Base-by-base conservation (phyloP, 2,329 filamentous ascomycete species). In the Fusarium liriodendri region DNA sequence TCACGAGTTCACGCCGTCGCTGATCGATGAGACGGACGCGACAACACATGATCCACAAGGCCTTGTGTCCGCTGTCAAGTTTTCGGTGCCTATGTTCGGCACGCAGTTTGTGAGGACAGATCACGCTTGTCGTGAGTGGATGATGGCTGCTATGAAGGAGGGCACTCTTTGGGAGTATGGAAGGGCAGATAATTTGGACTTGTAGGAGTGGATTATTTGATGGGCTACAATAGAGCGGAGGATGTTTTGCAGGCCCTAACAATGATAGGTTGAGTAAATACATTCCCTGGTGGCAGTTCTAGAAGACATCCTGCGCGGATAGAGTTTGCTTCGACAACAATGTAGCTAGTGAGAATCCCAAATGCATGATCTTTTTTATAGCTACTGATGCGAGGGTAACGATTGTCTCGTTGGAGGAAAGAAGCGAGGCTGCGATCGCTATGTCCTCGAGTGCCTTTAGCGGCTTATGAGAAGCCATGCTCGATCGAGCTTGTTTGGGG, bases 41-140 rank as follows among this genome's bases (percentile, higher is more conserved):
- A 5, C 40, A 1, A 18, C 67, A 4, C 40, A 75, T 18, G 73
- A 75, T 9, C 66, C 73, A 0, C 20, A 6, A 5, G 58, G 66
- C 0, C 54, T 75, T 6, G 22, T 75, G 0, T 42, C 69, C 1
- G 62, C 75, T 4, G 63, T 54, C 5, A 18, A n/a, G 6, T 20
- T 66, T 14, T 64, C 65, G 18, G 60, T 75, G 11, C 72, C 70
- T 0, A 55, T 75, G 7, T 29, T 50, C 3, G 58, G 50, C 3
- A 64, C 63, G 47, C 47, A 52, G 47, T 52, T 32, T 52, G 25
- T 52, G 10, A 60, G 70, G 4, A 55, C 69, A 2, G 72, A 73
- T 27, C 58, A 70, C 61, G 64, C 70, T 4, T 75, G 67, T n/a
- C 60, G 68, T 2, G 58, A 75, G 8, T 75, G 72, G 72, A 5